Conservation (phyloP, 2,329 filamentous ascomycete species). For the Bipolaris zeicola region DNA sequence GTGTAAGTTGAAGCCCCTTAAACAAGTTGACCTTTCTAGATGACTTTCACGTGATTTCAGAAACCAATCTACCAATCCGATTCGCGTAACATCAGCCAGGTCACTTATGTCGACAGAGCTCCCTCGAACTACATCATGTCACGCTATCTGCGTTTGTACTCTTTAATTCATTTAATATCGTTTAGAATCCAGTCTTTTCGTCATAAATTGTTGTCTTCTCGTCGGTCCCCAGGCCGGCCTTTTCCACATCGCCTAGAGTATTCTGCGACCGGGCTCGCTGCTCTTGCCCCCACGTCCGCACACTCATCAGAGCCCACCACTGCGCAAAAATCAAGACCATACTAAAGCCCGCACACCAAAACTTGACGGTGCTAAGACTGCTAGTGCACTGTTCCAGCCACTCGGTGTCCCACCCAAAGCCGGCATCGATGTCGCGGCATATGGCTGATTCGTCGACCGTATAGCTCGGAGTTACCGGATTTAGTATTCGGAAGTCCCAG, state of each 20-base stretch:
- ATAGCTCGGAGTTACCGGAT: constrained; percentile 31
- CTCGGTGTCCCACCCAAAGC: constrained; percentile 36
- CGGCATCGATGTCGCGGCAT: constrained; percentile 36
- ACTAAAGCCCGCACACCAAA: constrained; percentile 27
- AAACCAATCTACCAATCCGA: constrained; percentile 31
- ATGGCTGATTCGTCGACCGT: constrained; percentile 28
- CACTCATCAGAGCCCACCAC: constrained; percentile 42
- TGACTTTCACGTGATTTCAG: constrained; percentile 1
- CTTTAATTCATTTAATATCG: constrained; percentile 12
- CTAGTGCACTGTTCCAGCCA: constrained; percentile 38
- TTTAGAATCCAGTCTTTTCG: constrained; percentile 17
- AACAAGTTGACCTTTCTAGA: constrained; percentile 3
- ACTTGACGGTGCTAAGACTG: constrained; percentile 31
- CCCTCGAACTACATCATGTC: neutral
- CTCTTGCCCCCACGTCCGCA: constrained; percentile 36
- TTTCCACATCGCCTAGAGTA: constrained; percentile 20
- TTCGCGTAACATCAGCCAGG: constrained; percentile 2
- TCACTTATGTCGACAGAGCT: neutral
- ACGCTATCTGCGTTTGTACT: neutral
- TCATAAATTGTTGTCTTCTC: neutral
- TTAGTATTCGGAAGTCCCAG: constrained; percentile 21
- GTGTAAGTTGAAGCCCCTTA: neutral
- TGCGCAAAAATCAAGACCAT: constrained; percentile 40
- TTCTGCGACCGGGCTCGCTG: constrained; percentile 4
- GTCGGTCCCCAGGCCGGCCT: constrained; percentile 12